Conservation (phyloP, 2,329 filamentous ascomycete species). For the Dactylonectria estremocensis region DNA sequence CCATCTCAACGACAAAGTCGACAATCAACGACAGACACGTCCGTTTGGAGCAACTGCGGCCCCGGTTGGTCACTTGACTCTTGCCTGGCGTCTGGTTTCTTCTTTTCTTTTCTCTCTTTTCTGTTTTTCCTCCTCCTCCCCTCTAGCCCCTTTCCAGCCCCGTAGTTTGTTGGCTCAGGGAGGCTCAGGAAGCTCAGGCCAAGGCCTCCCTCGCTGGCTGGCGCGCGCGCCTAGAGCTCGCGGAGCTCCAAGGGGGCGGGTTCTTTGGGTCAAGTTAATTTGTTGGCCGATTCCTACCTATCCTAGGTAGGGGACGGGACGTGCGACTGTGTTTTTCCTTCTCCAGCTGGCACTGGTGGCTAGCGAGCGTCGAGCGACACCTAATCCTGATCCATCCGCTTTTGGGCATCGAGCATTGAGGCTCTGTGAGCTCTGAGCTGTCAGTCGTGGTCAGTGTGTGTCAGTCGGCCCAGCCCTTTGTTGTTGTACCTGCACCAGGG, state of each 20-base stretch:
- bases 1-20: constrained; percentile 24
- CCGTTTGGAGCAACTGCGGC: not conserved
- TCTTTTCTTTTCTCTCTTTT: not conserved
- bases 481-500: constrained; percentile 12
- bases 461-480: constrained; percentile 1
- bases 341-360: constrained; percentile 36
- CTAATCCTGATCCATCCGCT: constrained; percentile 29
- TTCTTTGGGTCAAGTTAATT: not conserved
- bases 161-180: constrained; percentile 9
- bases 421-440: constrained; percentile 41
- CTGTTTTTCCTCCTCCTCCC: not conserved
- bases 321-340: constrained; percentile 43
- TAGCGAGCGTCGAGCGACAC: constrained; percentile 42
- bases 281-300: constrained; percentile 28
- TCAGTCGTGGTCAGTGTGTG: constrained; percentile 9
- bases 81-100: not conserved
- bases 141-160: constrained; percentile 7
- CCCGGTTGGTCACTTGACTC: constrained; percentile 9
- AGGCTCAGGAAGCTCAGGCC: constrained; percentile 23
- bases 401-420: constrained; percentile 38
- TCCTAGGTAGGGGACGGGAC: constrained; percentile 33
- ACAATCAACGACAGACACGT: constrained; percentile 15
- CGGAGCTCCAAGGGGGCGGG: constrained; percentile 31
- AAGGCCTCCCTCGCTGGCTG: constrained; percentile 20
- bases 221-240: constrained; percentile 33